A percentile compares a stretch with the other conserved stretches of the same genome.
These are phyloP conservation scores for Boletus vinaceobasis DNA, from an alignment of 768 basidiomycete genomes.

Conservation along the genomic window DNA sequence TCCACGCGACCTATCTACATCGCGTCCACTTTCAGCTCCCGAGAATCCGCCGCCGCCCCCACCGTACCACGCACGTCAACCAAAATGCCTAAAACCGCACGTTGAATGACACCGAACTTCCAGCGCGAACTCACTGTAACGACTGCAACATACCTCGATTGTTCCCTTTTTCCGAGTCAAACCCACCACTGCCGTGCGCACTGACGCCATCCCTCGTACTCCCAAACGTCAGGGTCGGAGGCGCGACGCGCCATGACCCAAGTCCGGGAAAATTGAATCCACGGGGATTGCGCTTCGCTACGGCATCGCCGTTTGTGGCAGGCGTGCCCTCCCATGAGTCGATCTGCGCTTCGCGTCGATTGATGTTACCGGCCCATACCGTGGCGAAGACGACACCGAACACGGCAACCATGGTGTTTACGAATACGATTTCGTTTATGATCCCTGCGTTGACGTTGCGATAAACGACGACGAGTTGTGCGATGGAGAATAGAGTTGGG, in stretches of 20 bases:
- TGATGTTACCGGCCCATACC: constrained; percentile 25
- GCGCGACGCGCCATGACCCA: constrained; percentile 20
- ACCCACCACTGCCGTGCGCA: background rate
- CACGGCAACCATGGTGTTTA: constrained; percentile 31
- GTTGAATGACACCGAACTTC: background rate
- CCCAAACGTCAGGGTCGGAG: constrained; percentile 1
- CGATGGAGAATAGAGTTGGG: constrained; percentile 30
- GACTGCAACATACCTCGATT: constrained; percentile 3
- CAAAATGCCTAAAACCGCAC: background rate
- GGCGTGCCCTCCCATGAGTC: background rate
- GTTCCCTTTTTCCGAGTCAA: background rate
- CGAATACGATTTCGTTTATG: constrained; percentile 27
- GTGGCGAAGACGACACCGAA: constrained; percentile 34
- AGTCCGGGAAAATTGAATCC: constrained; percentile 12
- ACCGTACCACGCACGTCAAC: no score
- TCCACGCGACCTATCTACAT: no score
- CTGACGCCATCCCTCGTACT: background rate
- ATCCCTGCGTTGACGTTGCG: constrained; percentile 16
- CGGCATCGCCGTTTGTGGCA: background rate
- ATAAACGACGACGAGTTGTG: constrained; percentile 30
- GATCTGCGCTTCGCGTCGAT: background rate
- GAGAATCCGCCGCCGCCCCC: no score
- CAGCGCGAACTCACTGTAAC: background rate
- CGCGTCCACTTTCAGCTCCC: no score
- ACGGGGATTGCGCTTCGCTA: background rate